phyloP scores from a whole-genome alignment of 768 basidiomycete species.

The Polyporus arcularius region DNA sequence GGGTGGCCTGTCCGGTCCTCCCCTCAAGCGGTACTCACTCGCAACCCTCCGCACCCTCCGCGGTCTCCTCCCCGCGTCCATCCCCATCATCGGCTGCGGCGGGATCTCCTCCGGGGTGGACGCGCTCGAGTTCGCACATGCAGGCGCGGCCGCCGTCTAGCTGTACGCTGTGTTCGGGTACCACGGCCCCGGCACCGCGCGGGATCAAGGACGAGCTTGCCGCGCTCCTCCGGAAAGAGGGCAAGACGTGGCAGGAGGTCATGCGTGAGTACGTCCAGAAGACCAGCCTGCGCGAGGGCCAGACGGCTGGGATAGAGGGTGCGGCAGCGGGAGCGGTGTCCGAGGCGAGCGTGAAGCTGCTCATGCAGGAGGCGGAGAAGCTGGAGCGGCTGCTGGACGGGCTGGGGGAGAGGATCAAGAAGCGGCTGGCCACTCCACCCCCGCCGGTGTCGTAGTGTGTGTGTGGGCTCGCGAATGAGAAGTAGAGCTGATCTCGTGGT shows the following conservation, averaged over 20 bases:
- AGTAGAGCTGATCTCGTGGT: too few species aligned
- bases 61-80: constrained; percentile 69
- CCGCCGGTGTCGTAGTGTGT: constrained; percentile 2
- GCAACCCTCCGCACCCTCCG: constrained; percentile 75
- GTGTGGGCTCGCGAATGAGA: too few species aligned
- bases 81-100: constrained; percentile 93
- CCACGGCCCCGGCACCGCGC: constrained; percentile 80
- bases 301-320: background rate
- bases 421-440: constrained; percentile 7
- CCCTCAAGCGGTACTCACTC: constrained; percentile 80
- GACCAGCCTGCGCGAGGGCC: constrained; percentile 46
- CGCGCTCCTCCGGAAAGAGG: constrained; percentile 59
- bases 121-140: constrained; percentile 85
- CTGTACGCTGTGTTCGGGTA: constrained; percentile 93
- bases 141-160: constrained; percentile 88
- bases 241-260: constrained; percentile 74
- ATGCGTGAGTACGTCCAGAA: constrained; percentile 57
- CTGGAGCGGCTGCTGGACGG: constrained; percentile 35
- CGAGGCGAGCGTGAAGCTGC: constrained; percentile 31
- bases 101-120: constrained; percentile 86
- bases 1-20: constrained; percentile 91
- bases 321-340: constrained; percentile 26
- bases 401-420: constrained; percentile 19
- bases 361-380: constrained; percentile 46
- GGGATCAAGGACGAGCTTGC: constrained; percentile 89